Evolutionary conservation across 371 early-diverging fungal species (phyloP), one percentile per base, ranked within the genome.

Genomic region (Sporodiniella umbellata): DNA sequence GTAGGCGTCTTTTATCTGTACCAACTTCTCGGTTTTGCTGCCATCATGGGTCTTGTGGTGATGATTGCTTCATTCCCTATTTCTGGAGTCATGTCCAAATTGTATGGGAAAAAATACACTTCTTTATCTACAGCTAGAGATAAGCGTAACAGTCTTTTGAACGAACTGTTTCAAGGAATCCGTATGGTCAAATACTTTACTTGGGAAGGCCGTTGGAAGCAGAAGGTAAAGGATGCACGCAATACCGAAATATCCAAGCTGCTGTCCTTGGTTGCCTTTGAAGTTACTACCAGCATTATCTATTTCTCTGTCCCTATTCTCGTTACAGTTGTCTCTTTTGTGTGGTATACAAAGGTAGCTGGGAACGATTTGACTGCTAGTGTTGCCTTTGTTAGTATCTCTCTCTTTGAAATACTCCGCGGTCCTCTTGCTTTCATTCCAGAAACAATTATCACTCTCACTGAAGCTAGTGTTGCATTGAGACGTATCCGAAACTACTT

Each of bases 141-240:
- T 56, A 61, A 54, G 17, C 68, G 81, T 17, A 72, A 75, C 40
- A 63, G 64, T 10, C 48, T 77, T 2, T 54, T 77, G 25, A 78
- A 78, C 40, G 84, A 90, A 63, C 24, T 85, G 19, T 61, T 85
- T 6, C 78, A 83, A 48, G 83, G 79, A n/a, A 83, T 85, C 22
- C 78, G 83, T 22, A 80, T 84, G 72, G 79, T 85, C 53, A 85
- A 85, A 45, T 81, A 80, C 48, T 79, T 81, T 66, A 80, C 86
- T 12, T 85, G 84, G 86, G 86, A 85, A 45, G n/a, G 51, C 24
- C 77, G 71, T 1, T 85, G 84, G 71, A 68, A 66, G 22, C 58
- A 72, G 21, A 76, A 71, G 35, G 52, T 83, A 1, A 48, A 62
- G 28, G 69, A 62, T 31, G 77, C 81, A 3, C 68, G 86, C 58